Percentiles rank a stretch among this genome's conserved stretches.
Evolutionary conservation across 148 eudicot species (phyloP).

Genomic region (Limonium bicolor): DNA sequence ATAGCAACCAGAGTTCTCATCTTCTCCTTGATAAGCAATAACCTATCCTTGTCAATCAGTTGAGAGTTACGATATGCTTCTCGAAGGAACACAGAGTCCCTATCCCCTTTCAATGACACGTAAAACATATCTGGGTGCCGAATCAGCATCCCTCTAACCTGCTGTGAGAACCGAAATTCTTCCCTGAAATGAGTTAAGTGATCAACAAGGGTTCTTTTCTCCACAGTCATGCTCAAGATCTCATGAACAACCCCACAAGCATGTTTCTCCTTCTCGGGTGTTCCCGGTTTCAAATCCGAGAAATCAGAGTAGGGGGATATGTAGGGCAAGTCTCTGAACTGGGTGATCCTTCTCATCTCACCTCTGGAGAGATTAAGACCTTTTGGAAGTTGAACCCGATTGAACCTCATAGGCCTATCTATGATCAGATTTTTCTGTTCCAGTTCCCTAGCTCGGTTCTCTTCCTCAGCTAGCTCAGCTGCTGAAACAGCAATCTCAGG

Average conservation of each 20-base stretch:
- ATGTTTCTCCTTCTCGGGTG: slow-evolving; percentile 81
- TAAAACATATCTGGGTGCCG: slow-evolving; percentile 99
- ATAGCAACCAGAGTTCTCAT: slow-evolving; percentile 72
- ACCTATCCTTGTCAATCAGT: slow-evolving; percentile 63
- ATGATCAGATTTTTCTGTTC: slow-evolving; percentile 76
- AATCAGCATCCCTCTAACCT: slow-evolving; percentile 87
- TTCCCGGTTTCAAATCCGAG: slow-evolving; percentile 50
- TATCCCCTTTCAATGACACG: slow-evolving; percentile 82
- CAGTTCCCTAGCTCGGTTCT: slow-evolving; percentile 32
- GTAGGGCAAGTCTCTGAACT: slow-evolving; percentile 79
- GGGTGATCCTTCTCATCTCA: slow-evolving; percentile 73
- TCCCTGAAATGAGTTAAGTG: slow-evolving; percentile 94
- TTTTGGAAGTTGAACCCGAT: slow-evolving; percentile 58
- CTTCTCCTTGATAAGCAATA: slow-evolving; percentile 81
- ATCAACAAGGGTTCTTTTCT: slow-evolving; percentile 91
- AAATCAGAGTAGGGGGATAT: slow-evolving; percentile 94
- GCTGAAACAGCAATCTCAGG: slow-evolving; percentile 91
- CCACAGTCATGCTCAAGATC: slow-evolving; percentile 78
- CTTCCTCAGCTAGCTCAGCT: slow-evolving; percentile 87
- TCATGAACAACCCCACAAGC: slow-evolving; percentile 94
- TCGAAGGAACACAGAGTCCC: slow-evolving; percentile 93
- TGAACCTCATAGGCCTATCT: slow-evolving; percentile 79
- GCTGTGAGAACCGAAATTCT: slow-evolving; percentile 96
- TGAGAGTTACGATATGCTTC: slow-evolving; percentile 85
- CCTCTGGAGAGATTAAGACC: slow-evolving; percentile 73